Conservation (phyloP, 2,329 filamentous ascomycete genomes). For the Pseudogymnoascus sp. region DNA sequence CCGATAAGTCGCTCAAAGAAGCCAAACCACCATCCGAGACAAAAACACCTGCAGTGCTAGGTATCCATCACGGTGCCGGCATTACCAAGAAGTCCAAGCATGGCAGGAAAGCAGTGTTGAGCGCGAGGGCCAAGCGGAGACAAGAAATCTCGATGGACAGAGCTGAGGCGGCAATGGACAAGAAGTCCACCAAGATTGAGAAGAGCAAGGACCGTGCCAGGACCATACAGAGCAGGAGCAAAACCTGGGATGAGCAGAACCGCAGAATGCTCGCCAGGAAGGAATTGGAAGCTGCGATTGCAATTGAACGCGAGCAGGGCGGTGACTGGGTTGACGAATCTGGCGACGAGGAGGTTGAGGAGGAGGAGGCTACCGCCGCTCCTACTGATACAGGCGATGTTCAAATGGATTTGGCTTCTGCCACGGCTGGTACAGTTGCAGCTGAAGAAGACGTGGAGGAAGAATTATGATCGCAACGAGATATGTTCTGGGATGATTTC, state of each 20-base stretch:
- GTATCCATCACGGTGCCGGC: constrained; percentile 57
- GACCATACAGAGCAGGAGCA: constrained; percentile 40
- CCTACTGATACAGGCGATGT: neutral
- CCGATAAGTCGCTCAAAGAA: constrained; percentile 62
- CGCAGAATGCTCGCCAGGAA: constrained; percentile 27
- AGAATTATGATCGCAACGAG: constrained; percentile 4
- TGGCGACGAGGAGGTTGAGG: constrained; percentile 5
- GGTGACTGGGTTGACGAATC: constrained; percentile 1
- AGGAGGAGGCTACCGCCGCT: neutral
- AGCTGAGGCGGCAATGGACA: constrained; percentile 51
- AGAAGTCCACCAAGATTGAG: constrained; percentile 46
- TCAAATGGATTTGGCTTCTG: neutral
- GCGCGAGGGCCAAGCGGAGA: constrained; percentile 45
- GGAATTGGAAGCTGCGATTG: constrained; percentile 15
- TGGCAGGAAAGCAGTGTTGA: constrained; percentile 44
- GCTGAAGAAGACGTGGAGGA: neutral
- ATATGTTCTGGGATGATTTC: neutral
- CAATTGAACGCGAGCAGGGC: neutral
- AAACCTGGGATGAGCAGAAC: constrained; percentile 53
- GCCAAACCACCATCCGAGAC: constrained; percentile 42
- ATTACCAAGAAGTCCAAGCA: constrained; percentile 58
- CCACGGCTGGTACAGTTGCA: neutral
- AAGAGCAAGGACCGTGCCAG: constrained; percentile 43
- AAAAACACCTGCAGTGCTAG: constrained; percentile 57
- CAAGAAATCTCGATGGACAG: constrained; percentile 50